Base-by-base conservation (phyloP, 768 basidiomycete genomes). In the Mycena crocata region DNA sequence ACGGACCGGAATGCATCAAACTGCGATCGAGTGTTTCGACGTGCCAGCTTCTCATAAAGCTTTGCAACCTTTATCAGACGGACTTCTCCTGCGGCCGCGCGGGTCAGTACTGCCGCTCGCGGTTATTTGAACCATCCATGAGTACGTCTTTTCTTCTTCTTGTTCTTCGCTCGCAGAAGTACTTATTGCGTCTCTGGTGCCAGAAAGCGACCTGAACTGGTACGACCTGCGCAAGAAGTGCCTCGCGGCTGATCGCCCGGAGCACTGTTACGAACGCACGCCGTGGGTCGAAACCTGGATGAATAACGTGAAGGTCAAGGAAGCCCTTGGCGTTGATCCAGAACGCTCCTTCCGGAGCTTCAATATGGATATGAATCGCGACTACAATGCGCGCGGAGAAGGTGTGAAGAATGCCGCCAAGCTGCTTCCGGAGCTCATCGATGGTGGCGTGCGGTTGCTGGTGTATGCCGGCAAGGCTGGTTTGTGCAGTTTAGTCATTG, bases 221-320 rank as follows among this genome's bases (percentile, higher is more conserved):
- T 90, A 88, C 75, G 88, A 89, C 73, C 73, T 81, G 13, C 78
- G 84, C 30, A 72, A 71, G 62, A 79, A 75, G 57, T 89, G 88
- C 71, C 78, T 86, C 71, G 78, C 81, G 54, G 64, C 77, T 26
- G 77, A 79, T 34, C 68, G 68, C 34, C 68, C 68, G 40, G 81
- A 83, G 50, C 60, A 56, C 26, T 84, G 83, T 72, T 83, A 82
- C 65, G 51, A 68, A 46, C 77, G 86, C 71, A 81, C 87, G 73
- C 69, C 73, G 21, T 86, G 83, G 82, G 84, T 87, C 70, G 85
- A 85, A 73, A 78, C 73, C 2, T 89, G 82, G 79, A 73, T 89
- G 71, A 88, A 88, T 77, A 76, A 76, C 45, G 78, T 81, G 9
- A 79, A 80, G 37, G 77, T 85, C 67, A 86, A 87, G 78, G 69